Base-by-base conservation (phyloP, 176 grass and related monocot species). In the Chrysopogon serrulatus region DNA sequence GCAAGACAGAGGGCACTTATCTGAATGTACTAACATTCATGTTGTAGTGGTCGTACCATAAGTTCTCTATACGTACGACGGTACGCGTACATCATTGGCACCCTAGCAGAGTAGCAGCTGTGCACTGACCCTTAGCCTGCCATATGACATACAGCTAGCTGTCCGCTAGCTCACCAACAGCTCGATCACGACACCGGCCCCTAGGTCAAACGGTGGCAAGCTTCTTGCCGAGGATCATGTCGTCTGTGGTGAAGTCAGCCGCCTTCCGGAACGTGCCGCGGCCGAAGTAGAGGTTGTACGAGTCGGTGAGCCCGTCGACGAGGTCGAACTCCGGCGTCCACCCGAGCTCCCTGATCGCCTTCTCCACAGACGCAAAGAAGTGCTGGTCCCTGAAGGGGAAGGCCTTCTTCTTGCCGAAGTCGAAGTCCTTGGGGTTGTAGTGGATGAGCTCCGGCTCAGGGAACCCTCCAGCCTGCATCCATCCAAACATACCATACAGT, bases 321-420 rank as follows among this genome's bases (percentile, higher is more conserved):
- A 95, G 85, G 60, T 88, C 87, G 36, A 83, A 98, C 61, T 94
- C 91, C 1, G 93, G 93, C 13, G 40, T 69, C 80, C 89, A 90
- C 1, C 91, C 87, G 4, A 98, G 82, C 40, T 92, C 91, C 1
- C 18, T 71, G 7, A 63, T 82, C 30, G 89, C 91, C 82, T 98
- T 98, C 87, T 95, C 91, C 26, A 94, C 88, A 8, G 91, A 98
- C 27, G 96, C 93, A 48, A 98, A 98, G 89, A 92, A 98, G 83
- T 98, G 93, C 96, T 98, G 91, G 80, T 98, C 96, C 45, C 96
- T 88, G 83, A 98, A 95, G 9, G 96, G 96, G 82, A 98, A 98
- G 16, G 93, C 80, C 88, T 98, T 98, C 82, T 95, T 95, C 85
- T 98, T 95, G 34, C 96, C 96, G 13, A 98, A 93, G 82, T 98